Percentiles rank a stretch among this genome's conserved stretches.
phyloP scores from a whole-genome alignment of 768 basidiomycete genomes.

The Suillus discolor region DNA sequence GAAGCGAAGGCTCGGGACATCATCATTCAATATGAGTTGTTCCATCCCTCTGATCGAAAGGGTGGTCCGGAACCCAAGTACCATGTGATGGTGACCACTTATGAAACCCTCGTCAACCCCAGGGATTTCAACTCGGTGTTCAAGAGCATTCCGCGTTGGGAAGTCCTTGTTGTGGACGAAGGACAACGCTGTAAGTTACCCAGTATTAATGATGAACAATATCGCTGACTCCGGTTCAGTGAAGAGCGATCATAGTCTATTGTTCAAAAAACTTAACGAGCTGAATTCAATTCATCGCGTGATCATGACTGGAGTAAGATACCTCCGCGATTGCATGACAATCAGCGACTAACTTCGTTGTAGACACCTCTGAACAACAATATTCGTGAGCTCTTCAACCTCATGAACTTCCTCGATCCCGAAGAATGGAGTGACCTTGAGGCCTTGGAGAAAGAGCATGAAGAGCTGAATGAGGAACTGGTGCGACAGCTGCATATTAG shows the following conservation, averaged over 20 bases:
- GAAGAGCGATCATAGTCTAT: slow-evolving; percentile 77
- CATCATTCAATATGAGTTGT: slow-evolving; percentile 81
- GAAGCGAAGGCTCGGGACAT: slow-evolving; percentile 78
- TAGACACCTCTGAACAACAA: slow-evolving; percentile 97
- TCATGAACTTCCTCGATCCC: slow-evolving; percentile 94
- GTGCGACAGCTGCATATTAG: slow-evolving; percentile 78
- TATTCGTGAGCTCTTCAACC: slow-evolving; percentile 92
- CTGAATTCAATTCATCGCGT: slow-evolving; percentile 78
- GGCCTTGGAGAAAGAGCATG: slow-evolving; percentile 71
- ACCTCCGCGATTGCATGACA: background rate
- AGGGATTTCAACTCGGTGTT: slow-evolving; percentile 78
- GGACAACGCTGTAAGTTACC: slow-evolving; percentile 77
- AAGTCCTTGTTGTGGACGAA: slow-evolving; percentile 91
- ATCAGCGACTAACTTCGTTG: background rate
- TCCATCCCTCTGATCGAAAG: slow-evolving; percentile 47
- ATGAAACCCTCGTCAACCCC: slow-evolving; percentile 74
- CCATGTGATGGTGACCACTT: slow-evolving; percentile 92
- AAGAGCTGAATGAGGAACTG: slow-evolving; percentile 76
- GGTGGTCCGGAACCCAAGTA: slow-evolving; percentile 63
- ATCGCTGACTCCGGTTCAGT: slow-evolving; percentile 46
- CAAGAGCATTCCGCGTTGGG: slow-evolving; percentile 87
- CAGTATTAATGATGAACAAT: slow-evolving; percentile 2
- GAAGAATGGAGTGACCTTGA: slow-evolving; percentile 75
- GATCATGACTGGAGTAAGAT: slow-evolving; percentile 82
- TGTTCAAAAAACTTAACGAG: slow-evolving; percentile 83